Evolutionary conservation across 1,139 yeast species (phyloP), one percentile per base, ranked within the genome.

Genomic region (Pneumocystis carinii): DNA sequence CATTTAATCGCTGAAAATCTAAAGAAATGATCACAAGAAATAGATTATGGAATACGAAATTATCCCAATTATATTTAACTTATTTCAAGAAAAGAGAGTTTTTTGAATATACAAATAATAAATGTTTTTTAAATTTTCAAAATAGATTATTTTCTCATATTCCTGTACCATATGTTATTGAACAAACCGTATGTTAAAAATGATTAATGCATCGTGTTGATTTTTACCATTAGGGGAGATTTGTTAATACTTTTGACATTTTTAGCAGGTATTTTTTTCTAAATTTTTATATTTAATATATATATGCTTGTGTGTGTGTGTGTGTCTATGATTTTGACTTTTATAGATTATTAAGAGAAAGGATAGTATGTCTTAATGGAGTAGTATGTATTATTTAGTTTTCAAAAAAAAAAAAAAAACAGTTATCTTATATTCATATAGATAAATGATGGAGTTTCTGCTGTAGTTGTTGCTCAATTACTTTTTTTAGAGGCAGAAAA

Each of bases 381-480:
- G 67, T 70, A 7, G 66, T 64, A 38, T 17, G 19, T 37, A 58
- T 42, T 58, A 41, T 17, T 35, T 36, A 17, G 14, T 53, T 53
- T 59, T 42, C 55, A 19, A 42, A 42, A 2, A 42, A 24, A 37
- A 10, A 10, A 12, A 57, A 48, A 24, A 24, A 14, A 38, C 6
- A 7, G 14, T 36, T 38, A 19, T 35, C 12, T 48, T 41, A 3
- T 39, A 39, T 32, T 39, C 37, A n/a, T 19, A 1, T 61, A 61
- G 62, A 71, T 72, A 17, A 71, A 73, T 53, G 74, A 72, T 63
- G 62, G 64, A 37, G 63, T 72, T 62, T 70, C 75, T 3, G 71
- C 75, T 17, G 64, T 70, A 3, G 68, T 73, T n/a, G 72, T 74
- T 29, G 74, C 75, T 1, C 76, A 73, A 60, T 67, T 73, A 37